phyloP scores from a whole-genome alignment of 441 rosid genomes.

The Eutrema salsugineum region DNA sequence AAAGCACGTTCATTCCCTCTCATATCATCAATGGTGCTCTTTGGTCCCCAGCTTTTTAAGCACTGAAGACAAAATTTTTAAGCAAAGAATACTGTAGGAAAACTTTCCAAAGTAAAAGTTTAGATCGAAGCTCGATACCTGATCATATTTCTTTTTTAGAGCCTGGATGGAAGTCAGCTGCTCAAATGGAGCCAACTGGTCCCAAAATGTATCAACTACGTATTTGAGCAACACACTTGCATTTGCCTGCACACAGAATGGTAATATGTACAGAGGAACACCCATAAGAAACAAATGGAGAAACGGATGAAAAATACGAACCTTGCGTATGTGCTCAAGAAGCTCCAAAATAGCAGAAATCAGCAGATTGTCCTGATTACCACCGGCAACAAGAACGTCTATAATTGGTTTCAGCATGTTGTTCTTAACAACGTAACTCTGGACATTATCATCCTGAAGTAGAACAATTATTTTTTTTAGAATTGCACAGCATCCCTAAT shows the following conservation, averaged over 20 bases:
- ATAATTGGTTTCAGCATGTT: conserved; percentile 77
- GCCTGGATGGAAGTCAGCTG: conserved; percentile 55
- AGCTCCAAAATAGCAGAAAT: conserved; percentile 81
- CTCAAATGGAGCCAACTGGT: conserved; percentile 67
- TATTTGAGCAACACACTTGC: conserved; percentile 60
- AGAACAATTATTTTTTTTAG: conserved; percentile 12
- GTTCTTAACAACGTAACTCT: conserved; percentile 70
- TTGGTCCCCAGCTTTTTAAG: conserved; percentile 51
- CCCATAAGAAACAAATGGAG: background rate
- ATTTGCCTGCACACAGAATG: conserved; percentile 53
- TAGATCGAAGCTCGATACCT: conserved; percentile 47
- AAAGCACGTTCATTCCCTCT: conserved; percentile 68
- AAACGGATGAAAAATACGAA: conserved; percentile 25
- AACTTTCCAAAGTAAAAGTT: background rate
- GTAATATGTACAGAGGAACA: conserved; percentile 9
- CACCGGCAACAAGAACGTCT: conserved; percentile 72
- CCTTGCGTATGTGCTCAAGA: conserved; percentile 86
- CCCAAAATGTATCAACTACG: conserved; percentile 81
- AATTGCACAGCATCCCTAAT: conserved; percentile 5
- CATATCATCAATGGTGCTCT: conserved; percentile 44
- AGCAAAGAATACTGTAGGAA: background rate
- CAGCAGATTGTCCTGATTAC: conserved; percentile 72
- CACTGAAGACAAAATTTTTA: conserved; percentile 49
- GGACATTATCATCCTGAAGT: conserved; percentile 81
- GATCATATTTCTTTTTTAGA: conserved; percentile 62